These are phyloP conservation scores for Glutinoglossum americanum DNA, from an alignment of 495 filamentous ascomycete species.

Conservation along the genomic window DNA sequence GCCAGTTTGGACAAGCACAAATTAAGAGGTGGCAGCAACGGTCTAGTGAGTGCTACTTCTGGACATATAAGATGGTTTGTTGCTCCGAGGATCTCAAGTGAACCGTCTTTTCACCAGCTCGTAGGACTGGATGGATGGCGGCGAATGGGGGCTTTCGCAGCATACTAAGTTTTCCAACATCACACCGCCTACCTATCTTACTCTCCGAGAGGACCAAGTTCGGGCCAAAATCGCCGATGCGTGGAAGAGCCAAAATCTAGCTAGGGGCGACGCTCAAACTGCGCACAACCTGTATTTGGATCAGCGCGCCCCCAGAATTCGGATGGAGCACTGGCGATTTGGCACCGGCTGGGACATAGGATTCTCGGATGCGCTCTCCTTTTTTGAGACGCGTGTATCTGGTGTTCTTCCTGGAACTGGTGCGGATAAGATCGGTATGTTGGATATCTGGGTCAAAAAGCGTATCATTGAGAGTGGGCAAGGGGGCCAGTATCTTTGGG, in stretches of 20 bases:
- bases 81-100: background rate
- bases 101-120: background rate
- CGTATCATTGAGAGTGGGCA: constrained; percentile 24
- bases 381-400: constrained; percentile 19
- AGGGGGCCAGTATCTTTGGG: constrained; percentile 22
- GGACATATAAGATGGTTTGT: constrained; percentile 28
- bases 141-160: constrained; percentile 30
- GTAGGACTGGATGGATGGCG: constrained; percentile 29
- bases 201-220: constrained; percentile 16
- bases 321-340: constrained; percentile 28
- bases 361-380: constrained; percentile 25
- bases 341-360: constrained; percentile 30
- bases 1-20: constrained; percentile 26
- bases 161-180: constrained; percentile 23
- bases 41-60: constrained; percentile 29
- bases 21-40: constrained; percentile 20
- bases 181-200: constrained; percentile 15
- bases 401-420: constrained; percentile 10
- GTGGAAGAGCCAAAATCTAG: constrained; percentile 12
- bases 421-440: constrained; percentile 28
- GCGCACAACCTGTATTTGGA: constrained; percentile 26
- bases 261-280: constrained; percentile 13
- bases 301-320: constrained; percentile 16
- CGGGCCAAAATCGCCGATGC: constrained; percentile 14
- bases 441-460: constrained; percentile 32